Evolutionary conservation across 2,329 filamentous ascomycete genomes (phyloP), one percentile per base, ranked within the genome.

Genomic region (Cercospora sp.): DNA sequence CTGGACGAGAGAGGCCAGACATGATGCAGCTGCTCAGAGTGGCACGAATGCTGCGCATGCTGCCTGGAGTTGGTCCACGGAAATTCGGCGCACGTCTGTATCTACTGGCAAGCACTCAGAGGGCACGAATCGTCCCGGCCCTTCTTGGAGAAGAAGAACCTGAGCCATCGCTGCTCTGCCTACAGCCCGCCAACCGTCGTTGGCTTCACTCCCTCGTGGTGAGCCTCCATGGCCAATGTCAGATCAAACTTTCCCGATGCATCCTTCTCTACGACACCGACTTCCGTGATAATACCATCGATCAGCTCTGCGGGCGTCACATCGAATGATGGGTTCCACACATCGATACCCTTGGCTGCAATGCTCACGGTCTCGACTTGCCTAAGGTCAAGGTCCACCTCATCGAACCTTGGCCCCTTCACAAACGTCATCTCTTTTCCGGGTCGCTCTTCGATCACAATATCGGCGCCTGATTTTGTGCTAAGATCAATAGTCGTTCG

Each of bases 321-420:
- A 77, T 99, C 95, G 78, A 99, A 99, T 0, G 93, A 91, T 34
- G 95, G 95, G 79, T 99, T 99, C 94, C 95, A 99, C 8, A 98
- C 93, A 49, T 87, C 84, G 70, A 98, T 93, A 1, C 88, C 88
- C 76, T 86, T 83, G 5, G 89, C 87, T 34, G 94, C 94, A 62
- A 92, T 94, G 51, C 91, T 92, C 34, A 98, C 88, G 12, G 90
- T 88, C 66, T 90, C 90, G 18, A 89, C 88, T 61, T 84, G 83
- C 59, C 81, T 84, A 24, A 88, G 80, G 72, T 93, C 92, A 0
- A 94, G 82, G 4, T 81, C 85, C 0, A 89, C 89, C 18, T 77
- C 78, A 1, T 86, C 80, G 45, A 85, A 87, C 13, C 91, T 84
- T 1, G 92, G 92, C 1, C 94, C 94, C 67, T 88, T 92, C 72